phyloP scores from a whole-genome alignment of 306 rosid species.

The Myrica gale region DNA sequence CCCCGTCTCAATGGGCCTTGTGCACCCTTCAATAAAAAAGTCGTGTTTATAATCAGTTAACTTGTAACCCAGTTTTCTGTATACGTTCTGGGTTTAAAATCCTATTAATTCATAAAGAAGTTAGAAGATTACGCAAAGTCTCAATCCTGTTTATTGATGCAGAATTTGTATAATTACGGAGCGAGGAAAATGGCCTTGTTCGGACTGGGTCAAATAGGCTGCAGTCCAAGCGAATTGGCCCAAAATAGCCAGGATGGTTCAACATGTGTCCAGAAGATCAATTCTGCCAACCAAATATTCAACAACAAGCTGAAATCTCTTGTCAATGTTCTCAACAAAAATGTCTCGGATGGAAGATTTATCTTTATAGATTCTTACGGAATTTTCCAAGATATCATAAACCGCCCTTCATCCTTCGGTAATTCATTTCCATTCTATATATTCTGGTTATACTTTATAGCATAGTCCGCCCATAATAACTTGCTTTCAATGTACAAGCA shows the following conservation, averaged over 20 bases:
- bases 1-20: no score
- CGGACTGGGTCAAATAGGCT: conserved; percentile 91
- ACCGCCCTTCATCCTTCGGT: conserved; percentile 74
- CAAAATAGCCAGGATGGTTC: conserved; percentile 76
- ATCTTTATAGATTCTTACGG: conserved; percentile 71
- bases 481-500: no score
- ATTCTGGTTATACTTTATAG: no score
- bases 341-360: conserved; percentile 53
- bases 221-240: conserved; percentile 81
- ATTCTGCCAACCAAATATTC: conserved; percentile 78
- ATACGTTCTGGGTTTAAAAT: not conserved
- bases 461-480: no score
- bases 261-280: conserved; percentile 70
- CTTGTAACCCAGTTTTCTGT: no score
- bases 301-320: conserved; percentile 60
- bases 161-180: conserved; percentile 71
- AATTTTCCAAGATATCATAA: conserved; percentile 65
- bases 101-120: no score
- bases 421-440: not conserved
- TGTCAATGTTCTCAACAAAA: conserved; percentile 64
- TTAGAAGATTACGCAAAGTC: no score
- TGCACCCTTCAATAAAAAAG: no score
- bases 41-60: no score
- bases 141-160: conserved; percentile 11
- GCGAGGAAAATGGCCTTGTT: conserved; percentile 82